Evolutionary conservation across 805 yeast species (phyloP).

Genomic region (Zygotorulaspora florentina): DNA sequence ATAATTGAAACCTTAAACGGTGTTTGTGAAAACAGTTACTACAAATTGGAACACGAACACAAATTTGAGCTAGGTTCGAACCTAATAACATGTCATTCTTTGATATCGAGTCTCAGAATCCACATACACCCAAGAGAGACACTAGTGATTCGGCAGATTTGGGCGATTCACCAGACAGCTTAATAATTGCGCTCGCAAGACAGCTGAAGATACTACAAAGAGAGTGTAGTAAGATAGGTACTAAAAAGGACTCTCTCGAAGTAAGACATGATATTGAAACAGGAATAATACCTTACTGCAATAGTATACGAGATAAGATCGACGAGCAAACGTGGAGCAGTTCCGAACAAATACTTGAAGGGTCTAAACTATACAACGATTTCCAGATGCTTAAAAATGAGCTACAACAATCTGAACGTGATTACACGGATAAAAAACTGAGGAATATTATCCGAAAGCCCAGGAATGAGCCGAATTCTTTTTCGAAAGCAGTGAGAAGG

Average conservation of each 20-base stretch:
- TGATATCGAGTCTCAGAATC: conserved; percentile 20
- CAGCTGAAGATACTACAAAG: conserved; percentile 15
- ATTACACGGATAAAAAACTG: conserved; percentile 46
- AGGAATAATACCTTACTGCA: conserved; percentile 22
- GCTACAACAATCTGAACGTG: conserved; percentile 41
- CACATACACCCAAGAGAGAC: conserved; percentile 1
- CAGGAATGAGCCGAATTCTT: conserved; percentile 9
- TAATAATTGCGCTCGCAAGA: conserved; percentile 15
- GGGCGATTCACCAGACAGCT: conserved; percentile 1
- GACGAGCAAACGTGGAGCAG: conserved; percentile 10
- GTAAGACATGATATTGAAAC: conserved; percentile 33
- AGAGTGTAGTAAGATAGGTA: conserved; percentile 18
- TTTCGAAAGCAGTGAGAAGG: conserved; percentile 14
- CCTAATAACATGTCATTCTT: conserved; percentile 21
- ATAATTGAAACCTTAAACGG: too few species aligned
- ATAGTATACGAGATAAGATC: conserved; percentile 19
- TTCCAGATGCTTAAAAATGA: conserved; percentile 47
- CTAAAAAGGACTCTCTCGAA: conserved; percentile 36
- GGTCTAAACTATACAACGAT: conserved; percentile 49
- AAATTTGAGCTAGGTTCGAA: not conserved
- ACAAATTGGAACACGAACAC: too few species aligned
- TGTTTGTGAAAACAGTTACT: too few species aligned
- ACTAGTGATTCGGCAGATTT: conserved; percentile 1
- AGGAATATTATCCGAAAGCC: conserved; percentile 11
- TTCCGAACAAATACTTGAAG: conserved; percentile 9